Percentiles rank a stretch among this genome's conserved stretches.
Conservation (phyloP, 352 stramenopile species). For the Phytophthora pseudosyringae region DNA sequence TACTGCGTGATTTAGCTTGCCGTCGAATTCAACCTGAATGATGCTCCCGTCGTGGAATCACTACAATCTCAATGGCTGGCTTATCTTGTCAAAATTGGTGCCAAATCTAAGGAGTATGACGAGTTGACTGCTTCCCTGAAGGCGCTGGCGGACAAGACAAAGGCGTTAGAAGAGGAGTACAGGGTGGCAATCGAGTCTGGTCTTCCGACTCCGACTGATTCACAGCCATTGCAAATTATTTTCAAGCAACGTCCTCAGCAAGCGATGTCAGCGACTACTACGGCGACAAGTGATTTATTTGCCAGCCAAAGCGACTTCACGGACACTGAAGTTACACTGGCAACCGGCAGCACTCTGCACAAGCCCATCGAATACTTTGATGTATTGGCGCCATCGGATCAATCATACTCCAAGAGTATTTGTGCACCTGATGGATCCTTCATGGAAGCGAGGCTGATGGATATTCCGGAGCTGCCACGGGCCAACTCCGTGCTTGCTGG, state of each 20-base stretch:
- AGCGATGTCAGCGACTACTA: slow-evolving; percentile 24
- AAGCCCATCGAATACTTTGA: slow-evolving; percentile 74
- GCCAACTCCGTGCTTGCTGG: slow-evolving; percentile 53
- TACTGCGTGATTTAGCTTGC: slow-evolving; percentile 52
- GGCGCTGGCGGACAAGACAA: slow-evolving; percentile 50
- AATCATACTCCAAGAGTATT: slow-evolving; percentile 76
- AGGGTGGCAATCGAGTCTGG: slow-evolving; percentile 42
- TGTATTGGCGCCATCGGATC: slow-evolving; percentile 54
- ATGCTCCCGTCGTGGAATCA: slow-evolving; percentile 53
- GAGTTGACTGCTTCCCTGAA: slow-evolving; percentile 58
- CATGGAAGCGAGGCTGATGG: slow-evolving; percentile 67
- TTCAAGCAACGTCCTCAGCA: slow-evolving; percentile 85
- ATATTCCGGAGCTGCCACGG: slow-evolving; percentile 63
- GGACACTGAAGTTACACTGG: slow-evolving; percentile 52
- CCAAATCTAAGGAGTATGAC: slow-evolving; percentile 31
- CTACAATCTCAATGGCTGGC: slow-evolving; percentile 63
- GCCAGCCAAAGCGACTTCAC: slow-evolving; percentile 19
- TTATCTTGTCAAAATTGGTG: slow-evolving; percentile 32
- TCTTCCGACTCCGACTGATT: slow-evolving; percentile 31
- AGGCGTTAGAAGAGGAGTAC: slow-evolving; percentile 59
- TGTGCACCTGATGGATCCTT: slow-evolving; percentile 75
- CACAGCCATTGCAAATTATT: slow-evolving; percentile 77
- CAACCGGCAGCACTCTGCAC: slow-evolving; percentile 47
- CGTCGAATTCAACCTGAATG: slow-evolving; percentile 76
- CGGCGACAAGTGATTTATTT: slow-evolving; percentile 40